phyloP scores from a whole-genome alignment of 2,329 filamentous ascomycete species.

The Aspergillus spinulosporus region DNA sequence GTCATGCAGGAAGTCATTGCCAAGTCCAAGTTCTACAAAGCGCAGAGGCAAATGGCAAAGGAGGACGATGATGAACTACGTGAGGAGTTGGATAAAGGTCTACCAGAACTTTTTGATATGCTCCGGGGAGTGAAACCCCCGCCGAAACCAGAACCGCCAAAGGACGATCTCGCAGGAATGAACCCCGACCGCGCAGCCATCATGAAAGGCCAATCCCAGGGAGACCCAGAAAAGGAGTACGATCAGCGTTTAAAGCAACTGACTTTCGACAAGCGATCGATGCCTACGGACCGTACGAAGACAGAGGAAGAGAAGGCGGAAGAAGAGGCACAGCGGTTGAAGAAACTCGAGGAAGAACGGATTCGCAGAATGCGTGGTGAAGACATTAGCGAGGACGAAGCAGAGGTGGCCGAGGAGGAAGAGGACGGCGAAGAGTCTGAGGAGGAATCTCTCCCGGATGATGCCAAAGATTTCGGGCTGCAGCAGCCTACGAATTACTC shows the following conservation, averaged over 20 bases:
- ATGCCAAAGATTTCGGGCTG: constrained; percentile 63
- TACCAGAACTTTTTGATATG: constrained; percentile 73
- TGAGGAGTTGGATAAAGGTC: constrained; percentile 78
- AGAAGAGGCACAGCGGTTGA: constrained; percentile 74
- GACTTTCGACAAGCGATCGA: constrained; percentile 78
- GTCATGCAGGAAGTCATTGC: constrained; percentile 98
- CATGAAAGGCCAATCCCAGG: constrained; percentile 61
- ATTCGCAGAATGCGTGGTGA: constrained; percentile 85
- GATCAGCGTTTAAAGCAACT: constrained; percentile 80
- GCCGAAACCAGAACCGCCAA: constrained; percentile 51
- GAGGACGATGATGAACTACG: constrained; percentile 90
- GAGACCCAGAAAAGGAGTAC: constrained; percentile 79
- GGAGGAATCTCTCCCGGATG: constrained; percentile 52
- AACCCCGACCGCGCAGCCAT: constrained; percentile 65
- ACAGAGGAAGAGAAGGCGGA: constrained; percentile 82
- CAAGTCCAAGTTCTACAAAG: constrained; percentile 94
- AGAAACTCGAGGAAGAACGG: constrained; percentile 79
- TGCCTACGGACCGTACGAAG: constrained; percentile 84
- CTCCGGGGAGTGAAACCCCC: constrained; percentile 60
- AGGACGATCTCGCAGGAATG: constrained; percentile 52
- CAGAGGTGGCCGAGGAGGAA: constrained; percentile 50
- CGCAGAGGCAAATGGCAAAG: constrained; percentile 86
- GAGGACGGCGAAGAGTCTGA: constrained; percentile 46
- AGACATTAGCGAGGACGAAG: constrained; percentile 65
- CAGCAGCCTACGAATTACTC: constrained; percentile 50